Percentiles rank a stretch among this genome's conserved stretches.
Conservation (phyloP, 495 filamentous ascomycete genomes). For the Recurvomyces mirabilis region DNA sequence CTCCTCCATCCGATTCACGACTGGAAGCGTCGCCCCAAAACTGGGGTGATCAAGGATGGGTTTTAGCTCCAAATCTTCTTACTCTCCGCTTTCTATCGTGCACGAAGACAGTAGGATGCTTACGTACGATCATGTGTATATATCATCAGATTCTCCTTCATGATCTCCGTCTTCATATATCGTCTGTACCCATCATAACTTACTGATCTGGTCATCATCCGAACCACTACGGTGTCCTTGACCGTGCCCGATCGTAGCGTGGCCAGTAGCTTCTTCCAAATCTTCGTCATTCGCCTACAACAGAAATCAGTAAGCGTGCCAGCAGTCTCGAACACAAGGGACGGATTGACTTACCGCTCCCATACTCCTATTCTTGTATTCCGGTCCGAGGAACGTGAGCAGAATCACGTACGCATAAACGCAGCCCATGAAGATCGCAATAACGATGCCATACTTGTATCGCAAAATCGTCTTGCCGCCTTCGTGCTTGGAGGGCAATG, state of each 20-base stretch:
- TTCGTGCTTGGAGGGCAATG: slow-evolving; percentile 38
- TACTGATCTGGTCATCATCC: slow-evolving; percentile 15
- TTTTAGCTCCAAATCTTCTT: no score
- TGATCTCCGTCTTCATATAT: no score
- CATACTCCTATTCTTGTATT: slow-evolving; percentile 55
- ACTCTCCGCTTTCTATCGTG: no score
- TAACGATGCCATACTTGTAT: slow-evolving; percentile 81
- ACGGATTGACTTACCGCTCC: slow-evolving; percentile 36
- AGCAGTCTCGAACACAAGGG: background rate
- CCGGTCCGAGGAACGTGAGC: slow-evolving; percentile 64
- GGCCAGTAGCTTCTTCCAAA: slow-evolving; percentile 43
- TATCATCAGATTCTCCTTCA: no score
- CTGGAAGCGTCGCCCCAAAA: no score
- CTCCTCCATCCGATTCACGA: no score
- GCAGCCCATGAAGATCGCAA: slow-evolving; percentile 75
- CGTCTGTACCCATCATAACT: no score
- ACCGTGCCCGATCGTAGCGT: slow-evolving; percentile 27
- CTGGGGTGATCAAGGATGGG: no score
- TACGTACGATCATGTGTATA: no score
- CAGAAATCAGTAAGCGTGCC: background rate
- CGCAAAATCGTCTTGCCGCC: slow-evolving; percentile 36
- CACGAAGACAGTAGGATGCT: no score
- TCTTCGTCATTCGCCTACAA: slow-evolving; percentile 45
- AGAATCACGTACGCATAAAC: slow-evolving; percentile 77
- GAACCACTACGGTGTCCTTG: background rate